These are phyloP conservation scores for Hydnomerulius pinastri DNA, from an alignment of 768 basidiomycete genomes.

Conservation along the genomic window DNA sequence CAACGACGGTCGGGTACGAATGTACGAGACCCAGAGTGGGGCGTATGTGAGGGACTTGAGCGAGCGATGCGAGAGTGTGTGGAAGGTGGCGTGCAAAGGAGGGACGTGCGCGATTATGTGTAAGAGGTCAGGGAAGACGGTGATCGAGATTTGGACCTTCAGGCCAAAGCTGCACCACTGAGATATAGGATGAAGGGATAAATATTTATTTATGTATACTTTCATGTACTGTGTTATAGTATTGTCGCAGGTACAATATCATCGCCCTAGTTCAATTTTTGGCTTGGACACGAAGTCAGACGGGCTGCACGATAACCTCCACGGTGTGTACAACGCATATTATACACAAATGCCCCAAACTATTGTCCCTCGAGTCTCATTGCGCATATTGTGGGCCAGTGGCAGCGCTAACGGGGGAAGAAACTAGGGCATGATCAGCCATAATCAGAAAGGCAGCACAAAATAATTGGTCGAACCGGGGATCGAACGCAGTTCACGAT, in stretches of 20 bases:
- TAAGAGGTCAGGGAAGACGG: constrained; percentile 76
- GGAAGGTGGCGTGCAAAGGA: constrained; percentile 78
- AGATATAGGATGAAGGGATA: constrained; percentile 8
- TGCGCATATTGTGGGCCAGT: no score
- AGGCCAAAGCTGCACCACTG: constrained; percentile 36
- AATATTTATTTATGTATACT: constrained; percentile 10
- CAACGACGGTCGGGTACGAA: constrained; percentile 79
- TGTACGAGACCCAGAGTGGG: constrained; percentile 72
- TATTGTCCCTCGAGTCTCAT: no score
- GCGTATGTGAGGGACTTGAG: constrained; percentile 72
- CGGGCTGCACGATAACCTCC: no score
- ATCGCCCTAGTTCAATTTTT: no score
- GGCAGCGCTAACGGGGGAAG: no score
- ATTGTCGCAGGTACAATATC: constrained; percentile 8
- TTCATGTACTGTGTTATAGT: neutral
- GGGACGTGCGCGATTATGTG: constrained; percentile 82
- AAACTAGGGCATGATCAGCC: no score
- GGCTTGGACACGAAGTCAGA: no score
- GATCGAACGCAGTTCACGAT: constrained; percentile 64
- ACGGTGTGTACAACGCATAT: no score
- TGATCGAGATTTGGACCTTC: constrained; percentile 87
- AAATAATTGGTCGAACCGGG: constrained; percentile 57
- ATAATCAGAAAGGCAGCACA: constrained; percentile 6
- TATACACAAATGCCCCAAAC: no score
- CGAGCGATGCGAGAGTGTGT: constrained; percentile 78